Evolutionary conservation across 1,284 basidiomycete species (phyloP).

Genomic region (Trichosporon sp.): DNA sequence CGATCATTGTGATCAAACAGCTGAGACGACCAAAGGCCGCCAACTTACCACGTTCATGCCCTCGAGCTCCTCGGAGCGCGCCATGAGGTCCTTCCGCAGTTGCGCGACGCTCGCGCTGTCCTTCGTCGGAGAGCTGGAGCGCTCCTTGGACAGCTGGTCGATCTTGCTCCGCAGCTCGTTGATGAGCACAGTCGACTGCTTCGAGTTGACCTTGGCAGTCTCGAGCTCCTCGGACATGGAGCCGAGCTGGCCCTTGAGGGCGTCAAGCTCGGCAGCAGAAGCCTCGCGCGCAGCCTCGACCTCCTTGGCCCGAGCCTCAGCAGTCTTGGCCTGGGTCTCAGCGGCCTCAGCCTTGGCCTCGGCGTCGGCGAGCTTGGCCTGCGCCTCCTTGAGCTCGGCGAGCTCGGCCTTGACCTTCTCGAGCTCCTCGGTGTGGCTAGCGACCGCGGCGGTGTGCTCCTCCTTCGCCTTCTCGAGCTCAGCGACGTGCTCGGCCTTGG

Average conservation of each 20-base stretch:
- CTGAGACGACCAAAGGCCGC: too few relatives aligned
- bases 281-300: not conserved
- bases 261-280: constrained; percentile 2
- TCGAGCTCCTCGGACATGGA: constrained; percentile 6
- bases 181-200: constrained; percentile 2
- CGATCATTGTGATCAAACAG: not conserved
- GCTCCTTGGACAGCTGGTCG: constrained; percentile 7
- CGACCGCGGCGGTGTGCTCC: not conserved
- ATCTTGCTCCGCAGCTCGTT: constrained; percentile 11
- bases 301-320: constrained; percentile 9
- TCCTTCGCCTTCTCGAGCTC: constrained; percentile 24
- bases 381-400: not conserved
- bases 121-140: not conserved
- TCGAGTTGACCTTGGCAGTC: not conserved
- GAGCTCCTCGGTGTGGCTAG: constrained; percentile 7
- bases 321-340: constrained; percentile 5
- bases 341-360: not conserved
- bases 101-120: constrained; percentile 4
- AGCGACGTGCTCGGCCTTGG: constrained; percentile 15
- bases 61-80: constrained; percentile 32
- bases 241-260: not conserved
- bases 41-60: constrained; percentile 32
- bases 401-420: not conserved
- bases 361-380: not conserved
- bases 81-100: constrained; percentile 32